A percentile compares a stretch with the other conserved stretches of the same genome.
phyloP scores from a whole-genome alignment of 2,329 filamentous ascomycete species.

The Rutstroemia sp. region DNA sequence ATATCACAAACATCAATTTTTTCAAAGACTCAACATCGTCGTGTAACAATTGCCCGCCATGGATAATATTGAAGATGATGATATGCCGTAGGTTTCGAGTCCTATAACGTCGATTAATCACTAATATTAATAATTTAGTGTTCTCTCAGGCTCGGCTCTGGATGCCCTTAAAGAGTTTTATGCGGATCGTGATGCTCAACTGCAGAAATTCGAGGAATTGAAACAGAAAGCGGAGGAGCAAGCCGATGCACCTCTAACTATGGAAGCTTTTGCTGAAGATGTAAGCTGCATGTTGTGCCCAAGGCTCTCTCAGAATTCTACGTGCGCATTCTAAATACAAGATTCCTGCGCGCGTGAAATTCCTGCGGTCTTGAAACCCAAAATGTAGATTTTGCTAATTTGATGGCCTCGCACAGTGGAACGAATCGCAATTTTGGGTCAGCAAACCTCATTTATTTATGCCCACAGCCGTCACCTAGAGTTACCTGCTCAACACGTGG shows the following conservation, averaged over 20 bases:
- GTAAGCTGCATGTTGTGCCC: background rate
- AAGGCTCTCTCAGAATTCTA: background rate
- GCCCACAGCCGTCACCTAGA: background rate
- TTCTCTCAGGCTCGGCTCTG: conserved; percentile 59
- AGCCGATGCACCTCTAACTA: conserved; percentile 39
- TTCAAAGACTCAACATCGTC: background rate
- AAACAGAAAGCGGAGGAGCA: conserved; percentile 53
- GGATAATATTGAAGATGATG: conserved; percentile 16
- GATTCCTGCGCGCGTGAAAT: background rate
- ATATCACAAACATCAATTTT: background rate
- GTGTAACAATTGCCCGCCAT: background rate
- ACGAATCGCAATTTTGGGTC: conserved; percentile 79
- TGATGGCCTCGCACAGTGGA: conserved; percentile 43
- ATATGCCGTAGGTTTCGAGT: conserved; percentile 12
- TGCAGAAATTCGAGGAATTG: conserved; percentile 61
- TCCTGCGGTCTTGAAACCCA: background rate
- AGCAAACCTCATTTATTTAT: conserved; percentile 13
- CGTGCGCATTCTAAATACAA: background rate
- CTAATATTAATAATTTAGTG: conserved; percentile 32
- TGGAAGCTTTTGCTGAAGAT: conserved; percentile 70
- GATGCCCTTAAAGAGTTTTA: conserved; percentile 69
- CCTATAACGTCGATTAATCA: background rate
- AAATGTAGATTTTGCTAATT: background rate
- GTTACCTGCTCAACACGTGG: background rate
- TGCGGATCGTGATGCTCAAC: conserved; percentile 59